Percentiles rank a stretch among this genome's conserved stretches.
Evolutionary conservation across 1,284 basidiomycete species (phyloP).

Genomic region (Sporisorium sorghi): DNA sequence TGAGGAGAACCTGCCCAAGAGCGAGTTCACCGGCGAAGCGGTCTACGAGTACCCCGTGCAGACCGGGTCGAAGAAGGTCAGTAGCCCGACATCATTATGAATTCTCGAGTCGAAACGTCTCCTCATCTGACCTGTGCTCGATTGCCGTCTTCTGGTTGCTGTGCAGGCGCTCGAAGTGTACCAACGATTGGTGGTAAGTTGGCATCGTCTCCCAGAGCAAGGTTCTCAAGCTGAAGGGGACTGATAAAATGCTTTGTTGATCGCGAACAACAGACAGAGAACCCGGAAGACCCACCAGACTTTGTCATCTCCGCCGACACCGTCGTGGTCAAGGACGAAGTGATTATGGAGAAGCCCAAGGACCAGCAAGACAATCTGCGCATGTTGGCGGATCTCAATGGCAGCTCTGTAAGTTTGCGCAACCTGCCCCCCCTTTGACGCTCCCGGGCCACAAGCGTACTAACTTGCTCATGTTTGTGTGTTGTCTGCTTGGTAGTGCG

Average conservation of each 20-base stretch:
- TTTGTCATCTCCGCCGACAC: constrained; percentile 80
- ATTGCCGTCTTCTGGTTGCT: neutral
- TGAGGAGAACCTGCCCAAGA: constrained; percentile 80
- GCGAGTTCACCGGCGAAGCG: constrained; percentile 77
- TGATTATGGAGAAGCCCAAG: constrained; percentile 86
- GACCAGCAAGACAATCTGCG: constrained; percentile 85
- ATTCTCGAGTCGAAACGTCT: too few species aligned
- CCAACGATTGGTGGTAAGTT: constrained; percentile 54
- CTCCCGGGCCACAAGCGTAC: too few species aligned
- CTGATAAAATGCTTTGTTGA: neutral
- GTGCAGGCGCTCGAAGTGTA: constrained; percentile 69
- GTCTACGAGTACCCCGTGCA: constrained; percentile 90
- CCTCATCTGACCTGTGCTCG: too few species aligned
- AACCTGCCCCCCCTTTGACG: too few species aligned
- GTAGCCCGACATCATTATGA: too few species aligned
- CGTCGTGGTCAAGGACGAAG: constrained; percentile 60
- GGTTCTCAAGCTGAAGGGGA: neutral
- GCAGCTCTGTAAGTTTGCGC: constrained; percentile 33
- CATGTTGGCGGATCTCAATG: constrained; percentile 86
- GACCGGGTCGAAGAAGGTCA: constrained; percentile 84
- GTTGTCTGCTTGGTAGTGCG: constrained; percentile 35
- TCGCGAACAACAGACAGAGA: constrained; percentile 65
- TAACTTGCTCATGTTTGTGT: too few species aligned
- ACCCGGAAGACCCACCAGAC: constrained; percentile 88
- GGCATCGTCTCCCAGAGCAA: neutral